Base-by-base conservation (phyloP, 108 stramenopile species). In the Nannochloropsis salina region DNA sequence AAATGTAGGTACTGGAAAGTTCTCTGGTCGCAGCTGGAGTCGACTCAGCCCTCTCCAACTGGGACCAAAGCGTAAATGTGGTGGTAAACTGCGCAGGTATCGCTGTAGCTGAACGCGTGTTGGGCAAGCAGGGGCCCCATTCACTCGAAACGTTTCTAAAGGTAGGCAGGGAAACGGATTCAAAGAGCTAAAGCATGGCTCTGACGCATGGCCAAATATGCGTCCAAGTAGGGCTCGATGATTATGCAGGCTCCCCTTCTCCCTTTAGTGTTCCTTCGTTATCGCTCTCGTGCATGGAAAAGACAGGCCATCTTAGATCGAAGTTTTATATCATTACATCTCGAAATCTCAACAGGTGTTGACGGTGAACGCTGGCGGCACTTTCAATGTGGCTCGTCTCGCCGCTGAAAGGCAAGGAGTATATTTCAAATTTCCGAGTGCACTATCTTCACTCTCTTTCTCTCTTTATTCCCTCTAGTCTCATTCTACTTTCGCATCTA, bases 71-170 rank as follows among this genome's bases (percentile, higher is more conserved):
- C 4, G 92, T 96, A 51, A 96, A 95, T 87, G 92, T 92, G 6
- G 95, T 93, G 15, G 91, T 99, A 9, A 96, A 94, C 90, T 99
- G 97, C 84, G 98, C 98, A 9, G 98, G 98, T 31, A 93, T 98
- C 82, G 96, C 92, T 2, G 86, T 90, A 11, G 95, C 98, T 5
- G 6, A 41, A 81, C 81, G 81, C 5, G 22, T 31, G 22, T 11
- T 81, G 20, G 81, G 22, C 11, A 81, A 31, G 81, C 20, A 81
- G 81, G 22, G 40, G 22, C 81, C 81, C 11, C 81, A 41, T 81
- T 81, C 81, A n/a, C 6, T 31, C n/a, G 41, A 81, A 40, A 31
- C 81, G 20, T 41, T 81, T 6, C 61, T 74, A 1, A 74, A 74
- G 61, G 61, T 74, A 15, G n/a, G 61, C n/a, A 6, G 3, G 61